phyloP scores from a whole-genome alignment of 768 basidiomycete species.

The Phanerochaete sordida region DNA sequence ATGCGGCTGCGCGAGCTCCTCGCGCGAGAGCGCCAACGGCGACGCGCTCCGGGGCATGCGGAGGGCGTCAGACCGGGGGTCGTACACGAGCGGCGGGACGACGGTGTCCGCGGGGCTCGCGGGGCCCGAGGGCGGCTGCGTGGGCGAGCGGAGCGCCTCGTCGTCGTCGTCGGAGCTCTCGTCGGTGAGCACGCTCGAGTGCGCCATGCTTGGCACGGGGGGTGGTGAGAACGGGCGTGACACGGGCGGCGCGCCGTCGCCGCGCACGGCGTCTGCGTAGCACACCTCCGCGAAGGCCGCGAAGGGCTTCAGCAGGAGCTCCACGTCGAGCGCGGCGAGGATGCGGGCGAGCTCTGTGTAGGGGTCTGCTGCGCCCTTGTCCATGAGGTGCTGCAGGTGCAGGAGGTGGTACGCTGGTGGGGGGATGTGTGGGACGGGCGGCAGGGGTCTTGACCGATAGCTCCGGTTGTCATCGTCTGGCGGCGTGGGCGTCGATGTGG shows the following conservation, averaged over 20 bases:
- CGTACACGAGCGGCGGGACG: constrained; percentile 5
- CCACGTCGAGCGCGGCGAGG: constrained; percentile 39
- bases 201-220: not conserved
- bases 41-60: constrained; percentile 1
- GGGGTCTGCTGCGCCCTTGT: not conserved
- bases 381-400: constrained; percentile 30
- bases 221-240: constrained; percentile 9
- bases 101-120: not conserved
- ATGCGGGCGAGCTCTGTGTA: constrained; percentile 25
- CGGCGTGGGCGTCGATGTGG: constrained; percentile 1
- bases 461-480: not conserved
- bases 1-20: not conserved
- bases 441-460: not conserved
- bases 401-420: constrained; percentile 13
- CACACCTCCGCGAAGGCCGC: constrained; percentile 42
- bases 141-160: not conserved
- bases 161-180: constrained; percentile 7
- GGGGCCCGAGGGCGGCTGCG: not conserved
- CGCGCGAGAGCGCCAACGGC: not conserved
- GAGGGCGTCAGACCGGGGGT: not conserved
- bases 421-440: not conserved
- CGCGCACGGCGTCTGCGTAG: constrained; percentile 34
- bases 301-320: constrained; percentile 36
- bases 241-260: constrained; percentile 4
- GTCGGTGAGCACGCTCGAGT: not conserved